Percentiles rank a stretch among this genome's conserved stretches.
These are phyloP conservation scores for Akanthomyces muscarius DNA, from an alignment of 2,329 filamentous ascomycete species.

Conservation along the genomic window DNA sequence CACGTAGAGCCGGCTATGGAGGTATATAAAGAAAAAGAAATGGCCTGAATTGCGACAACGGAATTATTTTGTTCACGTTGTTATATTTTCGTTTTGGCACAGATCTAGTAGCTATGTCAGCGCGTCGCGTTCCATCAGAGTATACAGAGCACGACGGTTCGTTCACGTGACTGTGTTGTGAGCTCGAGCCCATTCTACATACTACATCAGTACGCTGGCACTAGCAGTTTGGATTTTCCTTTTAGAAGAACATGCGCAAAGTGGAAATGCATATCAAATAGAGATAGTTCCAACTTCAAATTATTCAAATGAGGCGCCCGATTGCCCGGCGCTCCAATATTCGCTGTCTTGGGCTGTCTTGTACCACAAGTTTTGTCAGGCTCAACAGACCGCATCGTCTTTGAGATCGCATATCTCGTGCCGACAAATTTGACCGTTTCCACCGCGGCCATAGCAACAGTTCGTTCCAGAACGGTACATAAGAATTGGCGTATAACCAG, in stretches of 20 bases:
- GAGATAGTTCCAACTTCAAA: constrained; percentile 12
- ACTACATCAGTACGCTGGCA: not conserved
- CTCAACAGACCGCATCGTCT: constrained; percentile 4
- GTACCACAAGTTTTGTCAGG: constrained; percentile 6
- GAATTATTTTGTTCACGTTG: no score
- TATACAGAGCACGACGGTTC: not conserved
- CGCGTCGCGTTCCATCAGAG: not conserved
- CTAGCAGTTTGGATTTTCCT: not conserved
- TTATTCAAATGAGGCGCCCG: constrained; percentile 18
- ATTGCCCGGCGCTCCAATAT: constrained; percentile 15
- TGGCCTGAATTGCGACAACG: no score
- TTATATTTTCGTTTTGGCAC: not conserved
- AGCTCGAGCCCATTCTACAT: no score
- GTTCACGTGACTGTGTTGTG: not conserved
- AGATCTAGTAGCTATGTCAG: not conserved
- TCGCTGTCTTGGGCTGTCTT: constrained; percentile 13
- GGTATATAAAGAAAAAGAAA: no score
- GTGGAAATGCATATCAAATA: not conserved
- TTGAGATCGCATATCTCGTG: not conserved
- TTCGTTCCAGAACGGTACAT: constrained; percentile 16
- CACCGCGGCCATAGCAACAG: constrained; percentile 6
- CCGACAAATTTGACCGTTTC: constrained; percentile 6
- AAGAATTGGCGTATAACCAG: constrained; percentile 16
- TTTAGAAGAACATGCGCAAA: not conserved
- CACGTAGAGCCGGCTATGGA: not conserved